Conservation (phyloP, 768 basidiomycete genomes). For the Phaeolepiota aurea region DNA sequence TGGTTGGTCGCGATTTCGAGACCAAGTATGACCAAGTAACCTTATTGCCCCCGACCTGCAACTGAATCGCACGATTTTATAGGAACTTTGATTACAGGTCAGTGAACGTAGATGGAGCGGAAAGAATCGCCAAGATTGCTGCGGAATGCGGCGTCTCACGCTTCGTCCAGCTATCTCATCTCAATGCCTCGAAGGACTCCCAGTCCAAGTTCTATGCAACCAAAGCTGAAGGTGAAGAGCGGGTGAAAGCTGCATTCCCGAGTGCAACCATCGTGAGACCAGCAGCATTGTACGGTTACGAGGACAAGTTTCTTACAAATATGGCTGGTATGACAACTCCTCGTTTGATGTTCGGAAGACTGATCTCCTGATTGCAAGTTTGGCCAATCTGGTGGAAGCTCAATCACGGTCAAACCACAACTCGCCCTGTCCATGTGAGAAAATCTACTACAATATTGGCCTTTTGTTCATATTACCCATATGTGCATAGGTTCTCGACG, state of each 20-base stretch:
- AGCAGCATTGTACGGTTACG: conserved; percentile 81
- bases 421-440: conserved; percentile 88
- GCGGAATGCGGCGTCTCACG: conserved; percentile 71
- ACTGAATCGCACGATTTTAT: conserved; percentile 4
- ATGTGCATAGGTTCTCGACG: conserved; percentile 72
- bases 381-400: conserved; percentile 94
- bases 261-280: conserved; percentile 86
- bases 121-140: conserved; percentile 78
- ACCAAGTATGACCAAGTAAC: conserved; percentile 63
- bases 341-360: neutral
- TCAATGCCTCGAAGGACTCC: conserved; percentile 80
- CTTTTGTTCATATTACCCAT: conserved; percentile 10
- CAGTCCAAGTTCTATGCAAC: conserved; percentile 78
- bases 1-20: conserved; percentile 88
- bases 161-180: conserved; percentile 90
- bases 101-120: conserved; percentile 78
- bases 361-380: conserved; percentile 29
- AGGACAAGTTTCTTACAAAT: conserved; percentile 90
- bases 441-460: conserved; percentile 7
- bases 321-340: conserved; percentile 60
- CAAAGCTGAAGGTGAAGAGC: conserved; percentile 86
- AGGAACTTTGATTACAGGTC: conserved; percentile 86
- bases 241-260: conserved; percentile 77
- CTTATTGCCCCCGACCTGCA: conserved; percentile 2
- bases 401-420: conserved; percentile 79